Base-by-base conservation (phyloP, 2,329 filamentous ascomycete genomes). In the Alternaria postmessia region DNA sequence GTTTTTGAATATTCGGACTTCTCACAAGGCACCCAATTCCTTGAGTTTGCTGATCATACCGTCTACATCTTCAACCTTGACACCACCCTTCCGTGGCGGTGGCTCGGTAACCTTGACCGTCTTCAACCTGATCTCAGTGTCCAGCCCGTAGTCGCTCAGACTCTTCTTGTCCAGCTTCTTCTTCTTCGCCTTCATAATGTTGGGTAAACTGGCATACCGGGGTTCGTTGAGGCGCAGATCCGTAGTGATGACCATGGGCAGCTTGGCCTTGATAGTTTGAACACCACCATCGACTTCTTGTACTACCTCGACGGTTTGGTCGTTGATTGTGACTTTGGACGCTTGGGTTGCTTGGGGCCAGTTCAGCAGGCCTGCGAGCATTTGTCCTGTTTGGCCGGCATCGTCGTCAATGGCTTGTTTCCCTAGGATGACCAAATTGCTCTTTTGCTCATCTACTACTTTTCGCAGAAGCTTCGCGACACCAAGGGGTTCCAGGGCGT, bases 121-220 rank as follows among this genome's bases (percentile, higher is more conserved):
- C 88, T 95, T 97, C 78, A 99, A 81, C 72, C 94, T 86, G 81
- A 86, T 89, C 78, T 86, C 85, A 53, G 87, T 87, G 71, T 93
- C 89, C 43, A 97, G 81, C 79, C 91, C 91, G 76, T 75, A 79
- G 56, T 99, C 95, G 58, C 84, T 86, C 78, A 97, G 79, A 67
- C 87, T 92, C 86, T 93, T 91, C 90, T 97, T 98, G 74, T 95
- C 93, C 71, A 99, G 76, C 75, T 92, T 92, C 91, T 99, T 99
- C 91, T 98, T 99, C 91, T 99, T 99, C 54, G 95, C 95, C 90
- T 98, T 99, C 95, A 99, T 99, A 68, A 99, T 98, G 78, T 98
- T 98, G 51, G 94, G 94, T 87, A 99, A 80, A 80, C 89, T 97
- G 22, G 94, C 95, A 79, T 97, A 99, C 66, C 95, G 85, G 61